phyloP scores from a whole-genome alignment of 495 filamentous ascomycete species.

The Tetracladium marchalianum region DNA sequence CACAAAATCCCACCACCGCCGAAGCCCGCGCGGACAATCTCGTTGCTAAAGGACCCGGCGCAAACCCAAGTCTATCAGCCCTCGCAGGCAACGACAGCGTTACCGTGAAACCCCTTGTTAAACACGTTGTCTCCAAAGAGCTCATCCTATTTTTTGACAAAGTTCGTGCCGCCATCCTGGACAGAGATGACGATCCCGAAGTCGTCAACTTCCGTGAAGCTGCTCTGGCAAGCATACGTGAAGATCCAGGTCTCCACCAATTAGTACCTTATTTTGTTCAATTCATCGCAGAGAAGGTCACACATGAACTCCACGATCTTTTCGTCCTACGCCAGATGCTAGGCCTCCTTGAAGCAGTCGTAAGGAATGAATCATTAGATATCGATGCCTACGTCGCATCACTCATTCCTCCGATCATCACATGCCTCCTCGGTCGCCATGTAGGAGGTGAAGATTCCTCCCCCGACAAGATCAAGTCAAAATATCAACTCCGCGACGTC shows the following conservation, averaged over 20 bases:
- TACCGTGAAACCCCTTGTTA: slow-evolving; percentile 78
- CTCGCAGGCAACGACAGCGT: slow-evolving; percentile 76
- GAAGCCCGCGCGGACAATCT: slow-evolving; percentile 74
- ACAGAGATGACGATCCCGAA: slow-evolving; percentile 70
- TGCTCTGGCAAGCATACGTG: slow-evolving; percentile 66
- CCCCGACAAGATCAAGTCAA: slow-evolving; percentile 34
- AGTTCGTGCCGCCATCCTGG: slow-evolving; percentile 73
- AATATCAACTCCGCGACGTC: slow-evolving; percentile 75
- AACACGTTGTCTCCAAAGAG: slow-evolving; percentile 91
- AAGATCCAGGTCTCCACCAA: slow-evolving; percentile 89
- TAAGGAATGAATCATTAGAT: slow-evolving; percentile 73
- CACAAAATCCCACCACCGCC: slow-evolving; percentile 82
- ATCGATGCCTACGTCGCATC: slow-evolving; percentile 85
- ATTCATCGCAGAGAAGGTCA: slow-evolving; percentile 90
- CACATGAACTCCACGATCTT: slow-evolving; percentile 74
- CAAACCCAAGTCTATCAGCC: slow-evolving; percentile 71
- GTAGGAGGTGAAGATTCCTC: slow-evolving; percentile 45
- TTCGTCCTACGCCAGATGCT: slow-evolving; percentile 86
- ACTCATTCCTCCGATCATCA: slow-evolving; percentile 80
- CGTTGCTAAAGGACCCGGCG: slow-evolving; percentile 77
- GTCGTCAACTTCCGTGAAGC: slow-evolving; percentile 62
- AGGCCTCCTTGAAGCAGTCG: slow-evolving; percentile 71
- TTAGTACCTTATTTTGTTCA: slow-evolving; percentile 91
- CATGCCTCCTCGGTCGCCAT: slow-evolving; percentile 80
- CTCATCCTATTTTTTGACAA: slow-evolving; percentile 96